phyloP scores from a whole-genome alignment of 73 alveolate genomes.

The Blepharisma japonicum region DNA sequence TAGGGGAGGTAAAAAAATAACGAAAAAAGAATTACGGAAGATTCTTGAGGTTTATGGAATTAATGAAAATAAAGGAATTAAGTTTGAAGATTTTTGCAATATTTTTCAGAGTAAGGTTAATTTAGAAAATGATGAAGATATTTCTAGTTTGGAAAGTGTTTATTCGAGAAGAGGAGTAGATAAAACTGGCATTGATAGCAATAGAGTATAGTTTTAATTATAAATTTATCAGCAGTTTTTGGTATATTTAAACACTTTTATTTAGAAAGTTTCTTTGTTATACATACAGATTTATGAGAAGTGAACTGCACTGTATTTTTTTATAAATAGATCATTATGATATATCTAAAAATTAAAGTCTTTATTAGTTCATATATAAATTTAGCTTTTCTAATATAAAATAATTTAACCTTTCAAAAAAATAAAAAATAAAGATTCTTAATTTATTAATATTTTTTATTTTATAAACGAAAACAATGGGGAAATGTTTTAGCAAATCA shows the following conservation, averaged over 20 bases:
- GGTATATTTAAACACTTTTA: no score
- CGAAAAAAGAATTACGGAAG: conserved; percentile 43
- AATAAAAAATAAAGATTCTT: no score
- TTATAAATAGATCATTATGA: no score
- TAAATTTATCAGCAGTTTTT: no score
- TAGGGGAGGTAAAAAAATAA: conserved; percentile 27
- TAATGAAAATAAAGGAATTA: conserved; percentile 26
- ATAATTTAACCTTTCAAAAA: no score
- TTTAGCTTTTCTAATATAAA: no score
- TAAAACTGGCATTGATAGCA: not conserved
- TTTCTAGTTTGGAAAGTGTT: not conserved
- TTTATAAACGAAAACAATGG: no score
- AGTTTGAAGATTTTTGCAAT: conserved; percentile 37
- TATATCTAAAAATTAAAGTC: no score
- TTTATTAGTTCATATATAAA: no score
- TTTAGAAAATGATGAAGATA: not conserved
- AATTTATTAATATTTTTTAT: no score
- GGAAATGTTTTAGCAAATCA: not conserved
- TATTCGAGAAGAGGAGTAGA: not conserved
- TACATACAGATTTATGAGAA: not conserved
- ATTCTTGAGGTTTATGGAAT: conserved; percentile 39
- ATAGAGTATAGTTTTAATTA: not conserved
- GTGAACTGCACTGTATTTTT: not conserved
- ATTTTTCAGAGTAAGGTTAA: conserved; percentile 27
- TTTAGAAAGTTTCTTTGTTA: not conserved